Base-by-base conservation (phyloP, 176 grass and related monocot genomes). In the Pharus latifolius region DNA sequence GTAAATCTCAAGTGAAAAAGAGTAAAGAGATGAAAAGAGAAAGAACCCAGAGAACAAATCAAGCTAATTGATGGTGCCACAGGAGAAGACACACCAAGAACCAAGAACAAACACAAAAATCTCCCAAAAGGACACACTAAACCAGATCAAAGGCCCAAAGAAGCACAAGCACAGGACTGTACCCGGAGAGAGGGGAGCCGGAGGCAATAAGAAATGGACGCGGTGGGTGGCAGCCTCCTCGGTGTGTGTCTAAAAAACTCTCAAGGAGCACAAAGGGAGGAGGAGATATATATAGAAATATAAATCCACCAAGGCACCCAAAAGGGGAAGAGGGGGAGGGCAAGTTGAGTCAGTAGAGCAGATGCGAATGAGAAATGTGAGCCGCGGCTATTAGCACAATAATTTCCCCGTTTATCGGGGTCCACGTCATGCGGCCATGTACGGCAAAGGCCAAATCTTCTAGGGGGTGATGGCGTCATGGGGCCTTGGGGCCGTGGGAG, bases 221-320 rank as follows among this genome's bases (percentile, higher is more conserved):
- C 35, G 8, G 35, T 38, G 35, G 70, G 55, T 56, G 63, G 38
- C 65, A 74, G 6, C 26, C 53, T 51, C 64, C 65, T 64, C 35
- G 52, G 11, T 69, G 45, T 13, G 65, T 56, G 40, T 65, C 77
- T 65, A 38, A 5, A 38, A 38, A 5, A 38, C 35, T 38, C 35
- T 38, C 35, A 38, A 38, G n/a, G n/a, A n/a, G n/a, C n/a, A n/a
- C n/a, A 16, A n/a, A 9, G 41, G 60, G 27, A 49, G 49, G 8
- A 16, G 42, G 7, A 7, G 42, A n/a, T 16, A 51, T 72, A 58
- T 86, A 81, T 81, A 86, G n/a, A n/a, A n/a, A n/a, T n/a, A n/a
- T n/a, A n/a, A n/a, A n/a, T 30, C 64, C 18, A 37, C 6, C 13
- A 22, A 17, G 0, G 8, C 12, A 40, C 46, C 44, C 18, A 10